These are phyloP conservation scores for Microbotryum silenes-acaulis DNA, from an alignment of 1,284 basidiomycete genomes.

Conservation along the genomic window DNA sequence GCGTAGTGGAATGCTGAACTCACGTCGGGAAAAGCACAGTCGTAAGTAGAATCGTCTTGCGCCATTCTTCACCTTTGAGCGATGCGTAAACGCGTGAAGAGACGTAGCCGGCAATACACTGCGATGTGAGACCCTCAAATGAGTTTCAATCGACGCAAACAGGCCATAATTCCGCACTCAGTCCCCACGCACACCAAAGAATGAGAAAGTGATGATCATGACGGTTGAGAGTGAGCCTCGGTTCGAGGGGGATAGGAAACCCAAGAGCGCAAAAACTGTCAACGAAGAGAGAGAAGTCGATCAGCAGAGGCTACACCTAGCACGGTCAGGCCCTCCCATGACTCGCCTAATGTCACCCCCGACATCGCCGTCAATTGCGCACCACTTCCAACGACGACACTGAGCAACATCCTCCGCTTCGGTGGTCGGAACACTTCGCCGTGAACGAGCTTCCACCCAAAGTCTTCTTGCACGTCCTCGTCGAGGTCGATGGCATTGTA, in stretches of 20 bases:
- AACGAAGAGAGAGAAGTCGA: conserved; percentile 3
- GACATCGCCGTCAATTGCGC: conserved; percentile 84
- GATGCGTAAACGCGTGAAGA: conserved; percentile 77
- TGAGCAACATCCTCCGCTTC: conserved; percentile 64
- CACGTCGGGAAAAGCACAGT: conserved; percentile 82
- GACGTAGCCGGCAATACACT: conserved; percentile 68
- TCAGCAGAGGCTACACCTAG: background rate
- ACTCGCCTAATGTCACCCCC: conserved; percentile 68
- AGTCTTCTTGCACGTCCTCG: conserved; percentile 64
- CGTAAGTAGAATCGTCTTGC: conserved; percentile 78
- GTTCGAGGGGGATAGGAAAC: conserved; percentile 94
- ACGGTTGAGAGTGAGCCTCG: conserved; percentile 90
- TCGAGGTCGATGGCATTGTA: conserved; percentile 61
- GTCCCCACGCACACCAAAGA: conserved; percentile 62
- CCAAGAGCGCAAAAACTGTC: conserved; percentile 83
- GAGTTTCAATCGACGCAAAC: too few species aligned
- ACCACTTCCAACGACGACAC: conserved; percentile 83
- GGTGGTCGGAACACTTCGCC: conserved; percentile 93
- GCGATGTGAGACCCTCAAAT: background rate
- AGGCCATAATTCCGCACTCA: too few species aligned
- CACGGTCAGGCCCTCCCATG: background rate
- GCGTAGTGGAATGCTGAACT: conserved; percentile 35
- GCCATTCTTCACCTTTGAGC: conserved; percentile 69
- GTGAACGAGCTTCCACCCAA: conserved; percentile 95
- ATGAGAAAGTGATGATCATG: conserved; percentile 91